These are phyloP conservation scores for Daldinia concentrica DNA, from an alignment of 495 filamentous ascomycete species.

Conservation along the genomic window DNA sequence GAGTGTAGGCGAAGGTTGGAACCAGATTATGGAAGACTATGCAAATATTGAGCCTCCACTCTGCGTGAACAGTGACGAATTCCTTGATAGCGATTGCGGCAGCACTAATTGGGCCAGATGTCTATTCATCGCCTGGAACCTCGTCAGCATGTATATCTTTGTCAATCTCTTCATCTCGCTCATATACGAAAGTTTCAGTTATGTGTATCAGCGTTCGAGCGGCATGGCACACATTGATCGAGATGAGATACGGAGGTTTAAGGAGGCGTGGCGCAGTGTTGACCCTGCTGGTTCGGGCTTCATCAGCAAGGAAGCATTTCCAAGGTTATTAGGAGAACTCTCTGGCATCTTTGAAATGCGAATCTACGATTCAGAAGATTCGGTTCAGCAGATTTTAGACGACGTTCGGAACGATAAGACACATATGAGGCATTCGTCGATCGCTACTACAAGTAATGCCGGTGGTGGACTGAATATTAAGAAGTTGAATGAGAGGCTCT, in stretches of 20 bases:
- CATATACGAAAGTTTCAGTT: conserved; percentile 99
- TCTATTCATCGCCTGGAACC: conserved; percentile 97
- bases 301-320: conserved; percentile 92
- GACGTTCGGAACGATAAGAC: conserved; percentile 71
- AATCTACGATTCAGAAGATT: conserved; percentile 92
- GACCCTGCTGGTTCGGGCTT: conserved; percentile 92
- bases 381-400: conserved; percentile 82
- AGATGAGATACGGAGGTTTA: conserved; percentile 94
- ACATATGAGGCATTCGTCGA: conserved; percentile 63
- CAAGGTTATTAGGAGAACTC: conserved; percentile 86
- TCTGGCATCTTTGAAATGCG: conserved; percentile 96
- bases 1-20: conserved; percentile 96
- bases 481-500: conserved; percentile 77
- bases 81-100: conserved; percentile 92
- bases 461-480: conserved; percentile 80
- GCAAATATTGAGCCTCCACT: conserved; percentile 77
- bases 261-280: conserved; percentile 96
- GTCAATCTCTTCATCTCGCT: conserved; percentile 98
- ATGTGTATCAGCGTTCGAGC: conserved; percentile 96
- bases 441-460: conserved; percentile 54
- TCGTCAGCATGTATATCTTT: conserved; percentile 99
- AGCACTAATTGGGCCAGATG: conserved; percentile 84
- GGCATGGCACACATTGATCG: conserved; percentile 83
- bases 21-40: conserved; percentile 95
- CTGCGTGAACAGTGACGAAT: conserved; percentile 72